Base-by-base conservation (phyloP, 208 protist species). In the Angomonas ambiguus region DNA sequence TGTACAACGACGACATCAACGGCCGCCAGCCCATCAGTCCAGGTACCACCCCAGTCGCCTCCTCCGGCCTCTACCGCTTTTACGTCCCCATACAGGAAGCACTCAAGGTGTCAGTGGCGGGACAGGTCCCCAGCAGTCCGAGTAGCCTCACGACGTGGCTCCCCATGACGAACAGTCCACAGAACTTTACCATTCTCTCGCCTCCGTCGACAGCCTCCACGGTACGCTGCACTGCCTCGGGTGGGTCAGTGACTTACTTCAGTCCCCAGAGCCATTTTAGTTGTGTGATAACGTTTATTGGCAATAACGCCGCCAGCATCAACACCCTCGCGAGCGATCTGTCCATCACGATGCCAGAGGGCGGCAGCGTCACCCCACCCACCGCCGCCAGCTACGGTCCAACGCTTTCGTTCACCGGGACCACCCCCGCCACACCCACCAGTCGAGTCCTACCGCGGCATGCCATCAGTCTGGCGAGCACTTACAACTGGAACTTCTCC, bases 31-130 rank as follows among this genome's bases (percentile, higher is more conserved):
- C 49, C 1, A 67, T 94, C 10, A 38, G 51, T 32, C 65, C 91
- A 22, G 79, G 82, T 35, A 13, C 31, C 33, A 88, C 83, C 64
- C 85, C 88, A 64, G 30, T 61, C 8, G 74, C 70, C 49, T 51
- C 83, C 48, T 80, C 83, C 51, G 88, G 88, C 30, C 64, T 67
- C 16, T 94, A 92, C 71, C 35, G 45, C 13, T 86, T 92, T 59
- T 56, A 66, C 51, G 45, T 94, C 31, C 45, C 27, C 10, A 64
- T 80, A 28, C 32, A 25, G 6, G 56, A 61, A 25, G 66, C 55
- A 2, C 71, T 63, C 42, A 42, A 42, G 28, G 6, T 85, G 33
- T 49, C 69, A 16, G 76, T 94, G 27, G 38, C 64, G 4, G 88
- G 81, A 33, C 62, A 69, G 22, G 78, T 91, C 24, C 53, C 28